Evolutionary conservation across 2,329 filamentous ascomycete species (phyloP).

Genomic region (Diatrype stigma): DNA sequence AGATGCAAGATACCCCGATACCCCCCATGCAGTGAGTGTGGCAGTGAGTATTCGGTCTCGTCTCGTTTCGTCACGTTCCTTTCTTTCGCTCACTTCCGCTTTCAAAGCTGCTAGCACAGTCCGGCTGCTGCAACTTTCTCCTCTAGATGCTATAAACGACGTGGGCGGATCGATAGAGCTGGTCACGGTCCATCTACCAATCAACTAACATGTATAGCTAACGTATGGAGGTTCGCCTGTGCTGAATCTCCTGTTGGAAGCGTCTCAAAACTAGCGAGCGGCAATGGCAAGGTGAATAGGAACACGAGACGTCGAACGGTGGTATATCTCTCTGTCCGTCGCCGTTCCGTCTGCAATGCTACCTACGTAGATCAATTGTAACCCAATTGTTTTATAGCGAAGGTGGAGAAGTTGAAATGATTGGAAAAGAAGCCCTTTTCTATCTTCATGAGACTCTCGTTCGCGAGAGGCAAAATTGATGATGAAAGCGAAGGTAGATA

Average conservation of each 20-base stretch:
- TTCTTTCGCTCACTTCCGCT: too few relatives aligned
- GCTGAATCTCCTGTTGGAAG: too few relatives aligned
- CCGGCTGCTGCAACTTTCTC: not conserved
- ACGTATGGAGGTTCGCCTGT: too few relatives aligned
- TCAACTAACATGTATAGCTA: not conserved
- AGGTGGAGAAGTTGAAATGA: not conserved
- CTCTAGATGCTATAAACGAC: not conserved
- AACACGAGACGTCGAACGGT: not conserved
- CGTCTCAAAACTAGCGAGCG: not conserved
- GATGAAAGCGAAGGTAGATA: slow-evolving; percentile 1
- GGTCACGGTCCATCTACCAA: not conserved
- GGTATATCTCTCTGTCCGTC: not conserved
- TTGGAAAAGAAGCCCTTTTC: not conserved
- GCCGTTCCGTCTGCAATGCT: not conserved
- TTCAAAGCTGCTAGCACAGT: not conserved
- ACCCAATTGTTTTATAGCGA: not conserved
- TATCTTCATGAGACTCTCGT: not conserved
- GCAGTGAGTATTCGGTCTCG: too few relatives aligned
- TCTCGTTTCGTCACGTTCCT: too few relatives aligned
- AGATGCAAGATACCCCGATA: not conserved
- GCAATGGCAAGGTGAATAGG: not conserved
- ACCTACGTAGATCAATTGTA: not conserved
- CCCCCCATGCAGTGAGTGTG: not conserved
- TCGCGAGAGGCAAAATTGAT: not conserved
- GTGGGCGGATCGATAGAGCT: not conserved